These are phyloP conservation scores for Gracilaria domingensis DNA, from an alignment of 23 red algal genomes.

Conservation along the genomic window DNA sequence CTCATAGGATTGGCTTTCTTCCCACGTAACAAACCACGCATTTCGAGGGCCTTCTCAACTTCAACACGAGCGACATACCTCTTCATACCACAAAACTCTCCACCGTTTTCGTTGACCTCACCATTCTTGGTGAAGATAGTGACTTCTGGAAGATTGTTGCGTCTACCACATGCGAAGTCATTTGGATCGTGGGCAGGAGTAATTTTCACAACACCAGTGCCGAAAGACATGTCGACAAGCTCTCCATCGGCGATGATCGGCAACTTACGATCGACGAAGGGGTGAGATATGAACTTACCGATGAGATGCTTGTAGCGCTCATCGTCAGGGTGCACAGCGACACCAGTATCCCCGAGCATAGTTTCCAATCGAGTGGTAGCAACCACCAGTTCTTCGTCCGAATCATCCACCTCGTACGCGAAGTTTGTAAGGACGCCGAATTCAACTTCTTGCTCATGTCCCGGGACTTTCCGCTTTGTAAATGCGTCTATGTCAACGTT, in stretches of 20 bases:
- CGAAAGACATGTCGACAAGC: slow-evolving; percentile 98
- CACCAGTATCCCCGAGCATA: slow-evolving; percentile 97
- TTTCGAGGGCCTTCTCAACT: slow-evolving; percentile 87
- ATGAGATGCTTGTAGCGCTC: slow-evolving; percentile 91
- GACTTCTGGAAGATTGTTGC: slow-evolving; percentile 83
- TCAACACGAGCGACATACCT: slow-evolving; percentile 94
- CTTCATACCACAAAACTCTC: slow-evolving; percentile 91
- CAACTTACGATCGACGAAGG: slow-evolving; percentile 88
- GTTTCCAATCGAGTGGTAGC: slow-evolving; percentile 99
- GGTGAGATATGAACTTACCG: slow-evolving; percentile 80
- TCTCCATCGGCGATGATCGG: slow-evolving; percentile 88
- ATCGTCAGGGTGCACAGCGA: slow-evolving; percentile 98
- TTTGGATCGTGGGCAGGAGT: slow-evolving; percentile 99
- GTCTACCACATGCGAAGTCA: slow-evolving; percentile 96
- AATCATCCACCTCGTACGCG: slow-evolving; percentile 80
- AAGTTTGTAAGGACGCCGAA: slow-evolving; percentile 97
- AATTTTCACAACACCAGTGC: slow-evolving; percentile 97
- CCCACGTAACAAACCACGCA: slow-evolving; percentile 73
- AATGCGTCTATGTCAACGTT: slow-evolving; percentile 89
- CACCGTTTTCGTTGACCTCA: slow-evolving; percentile 82
- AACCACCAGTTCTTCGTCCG: slow-evolving; percentile 76
- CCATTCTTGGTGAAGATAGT: slow-evolving; percentile 85
- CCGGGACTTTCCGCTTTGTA: slow-evolving; percentile 80
- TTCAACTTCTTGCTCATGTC: slow-evolving; percentile 86
- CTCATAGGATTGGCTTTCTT: slow-evolving; percentile 95